Base-by-base conservation (phyloP, 2,329 filamentous ascomycete genomes). In the Aspergillus sp. region DNA sequence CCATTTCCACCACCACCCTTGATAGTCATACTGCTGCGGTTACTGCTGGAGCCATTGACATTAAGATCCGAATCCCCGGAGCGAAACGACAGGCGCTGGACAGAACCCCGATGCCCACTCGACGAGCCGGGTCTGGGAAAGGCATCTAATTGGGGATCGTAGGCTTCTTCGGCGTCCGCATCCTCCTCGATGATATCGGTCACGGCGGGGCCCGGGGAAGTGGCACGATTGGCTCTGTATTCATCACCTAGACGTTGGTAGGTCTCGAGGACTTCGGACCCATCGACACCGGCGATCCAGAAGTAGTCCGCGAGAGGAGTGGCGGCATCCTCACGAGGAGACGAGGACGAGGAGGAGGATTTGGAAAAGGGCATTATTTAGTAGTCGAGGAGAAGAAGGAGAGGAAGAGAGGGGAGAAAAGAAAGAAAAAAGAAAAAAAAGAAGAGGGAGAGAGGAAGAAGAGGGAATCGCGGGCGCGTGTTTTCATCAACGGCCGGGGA, bases 241-340 rank as follows among this genome's bases (percentile, higher is more conserved):
- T 72, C 68, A 48, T 72, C 68, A 26, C 68, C 67, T 34, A 70
- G 55, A 51, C 60, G 65, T 46, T 59, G 59, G 48, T 67, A 73
- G 8, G 69, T 70, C 26, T 73, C 70, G 32, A 70, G 52, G 41
- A 73, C 62, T 57, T 73, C 71, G 8, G 70, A 59, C 35, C 71
- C 69, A 57, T 75, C 72, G 33, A 75, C 65, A 46, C 72, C 72
- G 45, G 70, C 66, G 44, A 83, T 83, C 74, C 82, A 83, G 65
- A 83, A 83, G 65, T 80, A 82, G 64, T 83, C 80, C 57, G 80
- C 80, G 46, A 83, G 75, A 46, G 80, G 80, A 46, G 72, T 71
- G 49, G 73, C 71, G 41, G 72, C 69, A 47, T 64, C 57, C 49
- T 75, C 70, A 45, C 66, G 56, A 39, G 64, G 41, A 41, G 63